Base-by-base conservation (phyloP, 768 basidiomycete species). In the Postia placenta region DNA sequence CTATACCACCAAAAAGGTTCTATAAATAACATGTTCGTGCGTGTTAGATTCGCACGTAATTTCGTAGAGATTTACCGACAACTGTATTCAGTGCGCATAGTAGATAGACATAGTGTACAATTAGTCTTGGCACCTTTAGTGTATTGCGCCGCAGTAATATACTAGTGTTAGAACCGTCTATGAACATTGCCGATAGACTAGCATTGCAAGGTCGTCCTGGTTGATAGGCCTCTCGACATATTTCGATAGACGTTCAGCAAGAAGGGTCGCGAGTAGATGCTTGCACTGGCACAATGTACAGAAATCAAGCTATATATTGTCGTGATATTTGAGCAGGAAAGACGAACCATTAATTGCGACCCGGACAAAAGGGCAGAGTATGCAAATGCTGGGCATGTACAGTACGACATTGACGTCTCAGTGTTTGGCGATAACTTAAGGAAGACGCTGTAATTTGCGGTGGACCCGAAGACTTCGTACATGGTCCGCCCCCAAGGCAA, bases 381-480 rank as follows among this genome's bases (percentile, higher is more conserved):
- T 3, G 77, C 64, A 58, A 87, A 91, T 0, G 89, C 79, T 2
- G 86, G 83, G 57, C 88, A 92, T 12, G 82, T 76, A 62, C 89
- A 91, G 53, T 81, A 88, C 52, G 74, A 74, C 26, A 43, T 44
- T 22, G 42, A 30, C 15, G 38, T 14, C 7, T 36, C 44, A 4
- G 38, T 45, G n/a, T 43, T 22, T 11, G 76, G 70, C 27, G 58
- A 54, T 3, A 69, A 65, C 19, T 38, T 73, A 68, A 30, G 71
- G 45, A 71, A 70, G 48, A 90, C 80, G 25, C 70, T 67, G 60
- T 88, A 85, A 5, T 74, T 80, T 25, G 74, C 75, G 6, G 74
- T 80, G 2, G 84, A 79, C 12, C 87, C 84, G 4, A 82, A 60
- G 15, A 92, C 83, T 62, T 87, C 74, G 60, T 81, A 88, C 59